Conservation (phyloP, 352 stramenopile species). For the Pythium dissimile region DNA sequence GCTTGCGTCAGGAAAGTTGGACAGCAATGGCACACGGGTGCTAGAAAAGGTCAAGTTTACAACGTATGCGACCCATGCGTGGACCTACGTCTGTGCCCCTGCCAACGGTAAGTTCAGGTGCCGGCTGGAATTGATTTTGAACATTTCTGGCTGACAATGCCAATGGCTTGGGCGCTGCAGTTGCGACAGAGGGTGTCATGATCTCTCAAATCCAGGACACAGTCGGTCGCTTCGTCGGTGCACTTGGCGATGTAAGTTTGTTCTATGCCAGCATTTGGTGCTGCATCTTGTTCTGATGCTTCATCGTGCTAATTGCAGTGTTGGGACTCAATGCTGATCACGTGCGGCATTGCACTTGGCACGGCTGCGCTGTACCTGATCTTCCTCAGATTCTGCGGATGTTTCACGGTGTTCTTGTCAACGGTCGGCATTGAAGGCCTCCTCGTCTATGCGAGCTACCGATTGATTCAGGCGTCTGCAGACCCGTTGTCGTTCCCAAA, state of each 20-base stretch:
- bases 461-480: slow-evolving; percentile 41
- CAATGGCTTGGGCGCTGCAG: slow-evolving; percentile 16
- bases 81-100: slow-evolving; percentile 66
- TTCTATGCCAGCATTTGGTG: too few species aligned
- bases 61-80: slow-evolving; percentile 62
- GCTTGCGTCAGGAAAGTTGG: slow-evolving; percentile 28
- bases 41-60: slow-evolving; percentile 48
- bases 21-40: slow-evolving; percentile 29
- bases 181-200: slow-evolving; percentile 48
- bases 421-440: slow-evolving; percentile 58
- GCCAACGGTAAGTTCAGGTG: slow-evolving; percentile 34
- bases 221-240: slow-evolving; percentile 73
- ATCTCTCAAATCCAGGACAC: slow-evolving; percentile 73
- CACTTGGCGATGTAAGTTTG: slow-evolving; percentile 49
- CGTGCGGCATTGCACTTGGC: slow-evolving; percentile 53
- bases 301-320: slow-evolving; percentile 29
- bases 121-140: not conserved
- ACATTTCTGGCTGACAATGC: not conserved
- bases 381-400: slow-evolving; percentile 67
- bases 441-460: slow-evolving; percentile 64
- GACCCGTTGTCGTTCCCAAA: slow-evolving; percentile 47
- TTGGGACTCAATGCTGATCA: slow-evolving; percentile 62
- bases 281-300: slow-evolving; percentile 5
- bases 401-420: slow-evolving; percentile 66
- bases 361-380: slow-evolving; percentile 62